Percentiles rank a stretch among this genome's conserved stretches.
Evolutionary conservation across 345 rosid genomes (phyloP).

Genomic region (Pseudoturritis turrita): DNA sequence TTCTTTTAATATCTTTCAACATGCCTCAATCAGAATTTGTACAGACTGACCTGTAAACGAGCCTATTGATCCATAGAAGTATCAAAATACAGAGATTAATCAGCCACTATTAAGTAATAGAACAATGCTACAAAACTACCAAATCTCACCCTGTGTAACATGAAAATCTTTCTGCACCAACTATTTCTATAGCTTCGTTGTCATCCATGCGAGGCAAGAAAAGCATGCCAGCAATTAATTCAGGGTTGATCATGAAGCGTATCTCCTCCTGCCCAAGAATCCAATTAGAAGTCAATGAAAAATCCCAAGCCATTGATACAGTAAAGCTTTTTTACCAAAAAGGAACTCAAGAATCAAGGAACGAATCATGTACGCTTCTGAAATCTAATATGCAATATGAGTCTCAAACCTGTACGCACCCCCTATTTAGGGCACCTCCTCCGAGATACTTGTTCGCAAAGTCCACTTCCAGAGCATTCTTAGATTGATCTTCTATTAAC

Average conservation of each 20-base stretch:
- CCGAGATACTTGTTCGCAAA: conserved; percentile 88
- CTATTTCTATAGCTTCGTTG: conserved; percentile 83
- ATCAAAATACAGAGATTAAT: not conserved
- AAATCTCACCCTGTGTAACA: conserved; percentile 74
- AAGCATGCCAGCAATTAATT: conserved; percentile 87
- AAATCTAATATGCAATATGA: not conserved
- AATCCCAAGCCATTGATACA: not conserved
- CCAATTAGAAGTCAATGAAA: not conserved
- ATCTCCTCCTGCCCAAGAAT: conserved; percentile 74
- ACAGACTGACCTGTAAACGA: not conserved
- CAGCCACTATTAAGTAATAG: not conserved
- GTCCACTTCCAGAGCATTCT: conserved; percentile 73
- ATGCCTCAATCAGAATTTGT: not conserved
- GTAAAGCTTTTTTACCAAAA: not conserved
- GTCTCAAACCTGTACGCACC: conserved; percentile 79
- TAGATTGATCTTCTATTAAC: conserved; percentile 69
- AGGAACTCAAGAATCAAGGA: not conserved
- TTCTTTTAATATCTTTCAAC: not conserved
- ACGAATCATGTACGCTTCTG: conserved; percentile 1
- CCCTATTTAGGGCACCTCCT: conserved; percentile 82
- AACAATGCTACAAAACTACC: conserved; percentile 5
- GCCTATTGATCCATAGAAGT: conserved; percentile 8
- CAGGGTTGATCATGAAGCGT: conserved; percentile 94
- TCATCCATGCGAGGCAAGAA: conserved; percentile 88
- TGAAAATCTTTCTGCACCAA: conserved; percentile 85